Base-by-base conservation (phyloP, 352 stramenopile genomes). In the Phytophthora boehmeriae region DNA sequence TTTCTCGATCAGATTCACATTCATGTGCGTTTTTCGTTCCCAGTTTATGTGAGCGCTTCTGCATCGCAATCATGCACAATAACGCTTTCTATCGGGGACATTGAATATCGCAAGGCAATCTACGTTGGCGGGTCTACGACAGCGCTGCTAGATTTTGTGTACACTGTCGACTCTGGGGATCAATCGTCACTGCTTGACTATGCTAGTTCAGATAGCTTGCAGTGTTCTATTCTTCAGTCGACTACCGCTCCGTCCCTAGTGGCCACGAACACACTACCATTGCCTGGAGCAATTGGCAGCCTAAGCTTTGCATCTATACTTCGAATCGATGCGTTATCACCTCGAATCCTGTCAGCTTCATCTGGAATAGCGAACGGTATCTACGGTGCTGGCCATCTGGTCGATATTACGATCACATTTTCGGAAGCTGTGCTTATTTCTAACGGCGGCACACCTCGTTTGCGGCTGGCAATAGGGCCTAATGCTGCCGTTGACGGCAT, bases 331-430 rank as follows among this genome's bases (percentile, higher is more conserved):
- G 53, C 70, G 0, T 50, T 61, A 2, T 71, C 80, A 10, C 78
- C 82, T 4, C 68, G 68, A 5, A 45, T 90, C 16, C 52, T 66
- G 0, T 88, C 79, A 0, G 78, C 91, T 2, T 78, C 82, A 0
- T 88, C 79, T 0, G 45, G 53, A 0, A 28, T 81, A 2, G 8
- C 48, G 2, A 89, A 88, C 22, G 77, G 74, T 0, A 59, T 90
- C 6, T 93, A 89, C 25, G 81, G 79, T 16, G 79, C 71, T 17
- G 78, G 83, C 0, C 77, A 95, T 34, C 32, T 75, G 2, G 68
- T 95, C 16, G 62, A 80, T 22, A 60, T 95, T 2, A 25, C 49
- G 0, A 57, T 91, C 22, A 70, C 69, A 1, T 95, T 95, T 59
- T 88, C 81, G 0, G 71, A 85, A 56, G 44, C 66, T 1, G 73